phyloP scores from a whole-genome alignment of 768 basidiomycete species.

The Auricularia cornea region DNA sequence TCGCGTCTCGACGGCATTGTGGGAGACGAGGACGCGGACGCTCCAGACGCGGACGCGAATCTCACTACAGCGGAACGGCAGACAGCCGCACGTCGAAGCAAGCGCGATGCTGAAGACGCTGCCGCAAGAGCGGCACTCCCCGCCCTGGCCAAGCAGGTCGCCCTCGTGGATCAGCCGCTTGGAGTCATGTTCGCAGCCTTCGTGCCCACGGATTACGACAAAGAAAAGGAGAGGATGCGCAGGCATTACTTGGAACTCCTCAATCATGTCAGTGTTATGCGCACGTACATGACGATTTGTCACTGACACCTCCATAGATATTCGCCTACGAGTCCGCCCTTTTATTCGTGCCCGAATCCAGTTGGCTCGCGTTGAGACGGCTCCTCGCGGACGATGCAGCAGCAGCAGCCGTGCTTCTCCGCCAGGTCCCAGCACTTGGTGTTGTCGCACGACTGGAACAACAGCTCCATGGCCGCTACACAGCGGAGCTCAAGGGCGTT shows the following conservation, averaged over 20 bases:
- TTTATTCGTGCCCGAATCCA: not conserved
- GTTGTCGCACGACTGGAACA: not conserved
- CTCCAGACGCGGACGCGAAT: not conserved
- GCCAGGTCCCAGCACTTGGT: not conserved
- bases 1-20: not conserved
- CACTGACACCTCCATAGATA: not conserved
- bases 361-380: not conserved
- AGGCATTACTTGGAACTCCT: not conserved
- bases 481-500: not conserved
- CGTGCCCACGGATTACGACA: not conserved
- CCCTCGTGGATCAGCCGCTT: not conserved
- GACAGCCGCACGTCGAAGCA: not conserved
- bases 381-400: not conserved
- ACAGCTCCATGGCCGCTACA: not conserved
- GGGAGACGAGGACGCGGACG: not conserved
- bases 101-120: not conserved
- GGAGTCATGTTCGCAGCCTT: not conserved
- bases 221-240: not conserved
- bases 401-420: not conserved
- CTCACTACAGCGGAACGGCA: not conserved
- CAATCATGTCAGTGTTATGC: not conserved
- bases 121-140: not conserved
- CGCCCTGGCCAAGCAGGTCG: not conserved
- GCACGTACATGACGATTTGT: not conserved
- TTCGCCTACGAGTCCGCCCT: not conserved